Evolutionary conservation across 2,329 filamentous ascomycete species (phyloP), one percentile per base, ranked within the genome.

Genomic region (Hypoxylon sp.): DNA sequence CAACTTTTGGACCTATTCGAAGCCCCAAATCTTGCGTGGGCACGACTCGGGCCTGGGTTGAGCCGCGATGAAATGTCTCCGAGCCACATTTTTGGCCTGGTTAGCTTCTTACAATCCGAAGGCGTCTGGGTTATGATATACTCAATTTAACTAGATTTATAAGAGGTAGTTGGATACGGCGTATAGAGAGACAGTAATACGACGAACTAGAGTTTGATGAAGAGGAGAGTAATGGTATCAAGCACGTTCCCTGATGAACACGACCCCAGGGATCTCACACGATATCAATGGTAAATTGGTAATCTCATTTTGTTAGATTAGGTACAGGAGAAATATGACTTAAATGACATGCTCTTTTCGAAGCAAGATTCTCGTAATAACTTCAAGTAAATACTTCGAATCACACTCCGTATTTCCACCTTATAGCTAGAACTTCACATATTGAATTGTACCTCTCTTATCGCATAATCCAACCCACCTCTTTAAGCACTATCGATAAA

Each of bases 401-500:
- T 7, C 9, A 47, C n/a, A n/a, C n/a, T n/a, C n/a, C n/a, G n/a
- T n/a, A 25, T 27, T n/a, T 7, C 19, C 5, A 21, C 37, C 21
- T 41, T 11, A 9, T n/a, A 21, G 16, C 37, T 1, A 5, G 37
- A 41, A 21, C 19, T 21, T 19, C 37, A 3, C 6, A 9, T 41
- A 41, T 19, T 12, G 37, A 41, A 41, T 27, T 27, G 6, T 27
- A 14, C 16, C 16, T 5, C 3, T 5, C 9, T 19, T 41, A 19
- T 41, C 21, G 16, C 37, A 41, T 41, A 41, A 21, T 9, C 19
- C 30, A 27, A 27, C 6, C 25, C 14, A 14, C 7, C 5, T 3
- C 19, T 19, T 65, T 56, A 62, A 12, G 11, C 5, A 48, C 39
- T 63, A 69, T 66, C 63, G 63, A 65, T 65, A 62, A 58, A n/a